phyloP scores from a whole-genome alignment of 2,329 filamentous ascomycete species.

The Talaromyces sp. region DNA sequence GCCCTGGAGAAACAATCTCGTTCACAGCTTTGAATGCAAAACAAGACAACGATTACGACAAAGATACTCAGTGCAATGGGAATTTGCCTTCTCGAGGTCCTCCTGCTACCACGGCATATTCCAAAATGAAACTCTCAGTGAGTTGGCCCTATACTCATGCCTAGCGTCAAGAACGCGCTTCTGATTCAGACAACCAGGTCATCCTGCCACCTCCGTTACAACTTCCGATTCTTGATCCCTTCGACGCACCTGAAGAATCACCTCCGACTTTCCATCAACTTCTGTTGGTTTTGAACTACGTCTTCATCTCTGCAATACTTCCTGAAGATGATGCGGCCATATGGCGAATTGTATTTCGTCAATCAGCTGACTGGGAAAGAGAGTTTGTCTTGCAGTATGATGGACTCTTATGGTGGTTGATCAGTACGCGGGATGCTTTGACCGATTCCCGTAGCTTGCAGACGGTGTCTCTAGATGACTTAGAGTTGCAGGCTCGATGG shows the following conservation, averaged over 20 bases:
- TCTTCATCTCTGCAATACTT: not conserved
- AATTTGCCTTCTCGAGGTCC: not conserved
- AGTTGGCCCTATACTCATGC: not conserved
- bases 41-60: not conserved
- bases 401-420: not conserved
- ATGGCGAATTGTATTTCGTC: not conserved
- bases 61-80: not conserved
- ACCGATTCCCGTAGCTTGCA: not conserved
- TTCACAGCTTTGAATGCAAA: not conserved
- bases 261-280: not conserved
- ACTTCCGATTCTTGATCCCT: not conserved
- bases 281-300: not conserved
- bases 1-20: not conserved
- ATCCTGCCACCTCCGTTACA: not conserved
- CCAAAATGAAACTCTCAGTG: not conserved
- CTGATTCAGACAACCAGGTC: not conserved
- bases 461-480: not conserved
- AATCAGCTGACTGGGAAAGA: not conserved
- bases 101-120: not conserved
- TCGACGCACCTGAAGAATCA: not conserved
- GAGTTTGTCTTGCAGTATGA: not conserved
- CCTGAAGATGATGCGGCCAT: not conserved
- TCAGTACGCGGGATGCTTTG: not conserved
- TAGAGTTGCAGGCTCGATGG: slow-evolving; percentile 2
- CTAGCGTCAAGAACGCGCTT: not conserved